These are phyloP conservation scores for Ocimum tenuiflorum DNA, from an alignment of 257 asterid species.

Conservation along the genomic window DNA sequence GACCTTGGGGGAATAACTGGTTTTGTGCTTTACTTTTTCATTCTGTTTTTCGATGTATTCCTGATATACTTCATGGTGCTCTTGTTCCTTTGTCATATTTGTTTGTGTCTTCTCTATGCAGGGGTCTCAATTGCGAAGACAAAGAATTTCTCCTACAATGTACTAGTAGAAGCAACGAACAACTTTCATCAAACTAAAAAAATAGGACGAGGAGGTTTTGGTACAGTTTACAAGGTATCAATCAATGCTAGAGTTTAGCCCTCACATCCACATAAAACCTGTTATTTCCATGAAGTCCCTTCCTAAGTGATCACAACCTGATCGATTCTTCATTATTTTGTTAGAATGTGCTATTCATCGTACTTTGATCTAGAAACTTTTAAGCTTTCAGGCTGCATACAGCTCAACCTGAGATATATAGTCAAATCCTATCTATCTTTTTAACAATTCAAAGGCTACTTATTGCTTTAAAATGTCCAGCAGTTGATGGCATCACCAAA, in stretches of 20 bases:
- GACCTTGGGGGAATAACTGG: background rate
- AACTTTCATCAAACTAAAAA: constrained; percentile 56
- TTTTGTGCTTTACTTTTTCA: background rate
- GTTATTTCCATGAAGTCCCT: constrained; percentile 14
- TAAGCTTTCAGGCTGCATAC: constrained; percentile 7
- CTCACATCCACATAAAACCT: background rate
- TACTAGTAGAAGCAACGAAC: constrained; percentile 56
- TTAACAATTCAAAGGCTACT: constrained; percentile 1
- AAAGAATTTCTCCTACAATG: constrained; percentile 54
- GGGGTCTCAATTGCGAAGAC: constrained; percentile 39
- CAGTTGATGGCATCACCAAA: background rate
- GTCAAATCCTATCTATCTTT: background rate
- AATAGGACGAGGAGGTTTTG: constrained; percentile 92
- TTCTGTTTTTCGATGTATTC: background rate
- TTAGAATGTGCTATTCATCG: constrained; percentile 8
- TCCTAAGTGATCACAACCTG: background rate
- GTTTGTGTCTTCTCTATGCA: constrained; percentile 26
- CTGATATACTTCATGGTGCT: background rate
- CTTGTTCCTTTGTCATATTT: constrained; percentile 15
- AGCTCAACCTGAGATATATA: background rate
- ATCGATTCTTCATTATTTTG: background rate
- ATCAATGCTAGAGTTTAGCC: constrained; percentile 10
- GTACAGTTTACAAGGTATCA: constrained; percentile 81
- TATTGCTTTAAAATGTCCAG: constrained; percentile 5
- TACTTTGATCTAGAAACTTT: background rate